Percentiles rank a stretch among this genome's conserved stretches.
Conservation (phyloP, 2,329 filamentous ascomycete species). For the Aspergillus clavatus region DNA sequence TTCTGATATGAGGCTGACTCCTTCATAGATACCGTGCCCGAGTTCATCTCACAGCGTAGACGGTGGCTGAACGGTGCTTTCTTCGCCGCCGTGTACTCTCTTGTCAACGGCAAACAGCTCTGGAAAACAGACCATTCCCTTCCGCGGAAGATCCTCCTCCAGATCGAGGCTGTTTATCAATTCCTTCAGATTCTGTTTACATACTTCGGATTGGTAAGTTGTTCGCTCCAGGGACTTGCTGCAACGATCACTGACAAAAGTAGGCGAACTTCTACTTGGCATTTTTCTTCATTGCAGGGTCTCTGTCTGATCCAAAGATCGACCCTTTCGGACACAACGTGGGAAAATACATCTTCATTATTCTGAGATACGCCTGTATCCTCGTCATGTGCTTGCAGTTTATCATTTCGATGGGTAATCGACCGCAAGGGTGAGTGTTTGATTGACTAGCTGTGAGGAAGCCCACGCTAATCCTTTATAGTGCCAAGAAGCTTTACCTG, state of each 20-base stretch:
- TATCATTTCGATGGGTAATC: conserved; percentile 91
- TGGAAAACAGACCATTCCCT: conserved; percentile 90
- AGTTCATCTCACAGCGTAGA: conserved; percentile 94
- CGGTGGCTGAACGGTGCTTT: conserved; percentile 98
- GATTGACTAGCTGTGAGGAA: neutral
- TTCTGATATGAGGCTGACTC: conserved; percentile 5
- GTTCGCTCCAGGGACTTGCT: neutral
- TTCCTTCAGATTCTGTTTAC: conserved; percentile 90
- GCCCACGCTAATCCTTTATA: conserved; percentile 16
- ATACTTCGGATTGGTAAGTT: conserved; percentile 74
- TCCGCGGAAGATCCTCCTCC: conserved; percentile 80
- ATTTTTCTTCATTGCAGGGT: conserved; percentile 96
- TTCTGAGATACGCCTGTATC: conserved; percentile 79
- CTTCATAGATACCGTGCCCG: conserved; percentile 74
- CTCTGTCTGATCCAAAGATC: conserved; percentile 68
- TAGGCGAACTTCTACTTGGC: conserved; percentile 95
- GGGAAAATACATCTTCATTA: conserved; percentile 76
- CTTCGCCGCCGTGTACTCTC: conserved; percentile 95
- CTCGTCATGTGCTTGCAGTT: conserved; percentile 92
- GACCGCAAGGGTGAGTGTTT: conserved; percentile 70
- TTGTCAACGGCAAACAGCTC: conserved; percentile 90
- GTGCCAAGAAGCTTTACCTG: conserved; percentile 81
- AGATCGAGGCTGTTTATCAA: conserved; percentile 94
- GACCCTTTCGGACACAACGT: conserved; percentile 91
- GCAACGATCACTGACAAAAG: conserved; percentile 10